Evolutionary conservation across 495 filamentous ascomycete species (phyloP).

Genomic region (Daldinia concentrica): DNA sequence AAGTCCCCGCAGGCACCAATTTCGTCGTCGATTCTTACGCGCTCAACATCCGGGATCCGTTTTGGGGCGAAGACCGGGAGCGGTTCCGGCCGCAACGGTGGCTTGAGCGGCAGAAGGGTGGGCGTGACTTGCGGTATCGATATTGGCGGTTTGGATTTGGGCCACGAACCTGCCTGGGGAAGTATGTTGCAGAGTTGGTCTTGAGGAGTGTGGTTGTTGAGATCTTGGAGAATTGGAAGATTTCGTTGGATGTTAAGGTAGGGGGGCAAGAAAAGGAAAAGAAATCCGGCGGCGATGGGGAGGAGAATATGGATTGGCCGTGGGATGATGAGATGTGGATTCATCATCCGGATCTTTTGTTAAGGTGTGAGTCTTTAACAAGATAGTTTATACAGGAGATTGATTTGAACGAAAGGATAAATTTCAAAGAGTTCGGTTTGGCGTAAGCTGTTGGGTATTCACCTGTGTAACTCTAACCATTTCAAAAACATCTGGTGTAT

Average conservation of each 20-base stretch:
- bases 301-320: slow-evolving; percentile 10
- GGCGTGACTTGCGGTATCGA: background rate
- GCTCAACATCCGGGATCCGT: background rate
- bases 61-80: background rate
- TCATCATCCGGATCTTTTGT: slow-evolving; percentile 2
- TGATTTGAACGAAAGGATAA: too few species aligned
- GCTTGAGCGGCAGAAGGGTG: background rate
- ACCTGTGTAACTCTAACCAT: background rate
- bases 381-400: background rate
- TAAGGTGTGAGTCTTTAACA: background rate
- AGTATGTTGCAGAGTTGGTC: background rate
- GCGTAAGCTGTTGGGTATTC: background rate
- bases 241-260: background rate
- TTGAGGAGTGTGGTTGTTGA: background rate
- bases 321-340: slow-evolving; percentile 21
- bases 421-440: too few species aligned
- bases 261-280: background rate
- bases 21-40: background rate
- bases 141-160: background rate
- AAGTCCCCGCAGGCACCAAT: background rate
- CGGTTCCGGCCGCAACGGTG: background rate
- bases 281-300: background rate
- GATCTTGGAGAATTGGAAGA: background rate
- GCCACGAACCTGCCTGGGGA: background rate
- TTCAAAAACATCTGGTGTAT: background rate